phyloP scores from a whole-genome alignment of 2,329 filamentous ascomycete genomes.

The Hypoxylon sp. region DNA sequence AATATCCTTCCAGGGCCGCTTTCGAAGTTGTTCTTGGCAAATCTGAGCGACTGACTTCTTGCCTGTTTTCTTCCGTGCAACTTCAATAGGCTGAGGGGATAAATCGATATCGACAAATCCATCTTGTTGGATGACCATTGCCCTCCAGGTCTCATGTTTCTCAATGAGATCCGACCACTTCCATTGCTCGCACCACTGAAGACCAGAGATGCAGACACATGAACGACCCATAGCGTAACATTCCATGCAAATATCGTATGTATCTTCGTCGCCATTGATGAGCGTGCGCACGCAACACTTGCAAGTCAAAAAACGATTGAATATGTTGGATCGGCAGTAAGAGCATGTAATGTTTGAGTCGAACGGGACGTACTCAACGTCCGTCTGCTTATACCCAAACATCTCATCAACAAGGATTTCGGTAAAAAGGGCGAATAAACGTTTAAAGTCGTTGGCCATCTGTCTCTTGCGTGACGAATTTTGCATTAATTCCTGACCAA shows the following conservation, averaged over 20 bases:
- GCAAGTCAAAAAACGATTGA: slow-evolving; percentile 96
- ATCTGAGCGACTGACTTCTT: slow-evolving; percentile 90
- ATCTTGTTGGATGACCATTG: slow-evolving; percentile 81
- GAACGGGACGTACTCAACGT: slow-evolving; percentile 82
- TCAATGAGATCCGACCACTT: slow-evolving; percentile 82
- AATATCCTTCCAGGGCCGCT: slow-evolving; percentile 86
- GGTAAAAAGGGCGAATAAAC: slow-evolving; percentile 83
- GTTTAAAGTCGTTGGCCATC: slow-evolving; percentile 85
- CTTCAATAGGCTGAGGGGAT: slow-evolving; percentile 78
- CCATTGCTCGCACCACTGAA: slow-evolving; percentile 95
- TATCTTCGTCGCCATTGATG: slow-evolving; percentile 79
- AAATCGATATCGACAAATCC: slow-evolving; percentile 74
- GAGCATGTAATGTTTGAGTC: slow-evolving; percentile 95
- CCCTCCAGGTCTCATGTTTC: slow-evolving; percentile 87
- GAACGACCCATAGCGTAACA: slow-evolving; percentile 98
- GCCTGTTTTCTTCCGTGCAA: slow-evolving; percentile 75
- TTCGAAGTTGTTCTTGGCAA: slow-evolving; percentile 89
- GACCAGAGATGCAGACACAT: slow-evolving; percentile 86
- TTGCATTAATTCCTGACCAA: slow-evolving; percentile 61
- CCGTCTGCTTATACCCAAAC: slow-evolving; percentile 79
- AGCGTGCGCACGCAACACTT: slow-evolving; percentile 81
- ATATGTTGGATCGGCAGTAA: slow-evolving; percentile 96
- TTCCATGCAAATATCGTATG: slow-evolving; percentile 98
- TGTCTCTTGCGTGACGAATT: slow-evolving; percentile 71
- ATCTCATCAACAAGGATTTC: slow-evolving; percentile 87